Conservation (phyloP, 148 eudicot genomes). For the Pharnaceum exiguum region DNA sequence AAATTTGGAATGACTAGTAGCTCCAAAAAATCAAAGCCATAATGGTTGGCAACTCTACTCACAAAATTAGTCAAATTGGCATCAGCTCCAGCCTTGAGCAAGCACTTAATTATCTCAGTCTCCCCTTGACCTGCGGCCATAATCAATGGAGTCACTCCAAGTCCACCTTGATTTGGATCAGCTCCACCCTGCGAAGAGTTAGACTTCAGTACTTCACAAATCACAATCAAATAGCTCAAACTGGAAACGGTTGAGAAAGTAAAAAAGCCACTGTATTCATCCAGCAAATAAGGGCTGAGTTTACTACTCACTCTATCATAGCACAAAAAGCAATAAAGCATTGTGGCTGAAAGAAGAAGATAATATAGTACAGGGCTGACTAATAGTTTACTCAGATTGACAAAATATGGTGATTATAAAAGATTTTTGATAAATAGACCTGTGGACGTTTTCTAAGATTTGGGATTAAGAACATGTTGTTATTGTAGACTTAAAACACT, state of each 20-base stretch:
- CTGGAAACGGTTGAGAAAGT: background rate
- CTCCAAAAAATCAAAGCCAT: background rate
- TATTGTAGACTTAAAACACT: too few relatives aligned
- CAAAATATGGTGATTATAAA: too few relatives aligned
- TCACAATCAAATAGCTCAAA: background rate
- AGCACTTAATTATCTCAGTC: slow-evolving; percentile 5
- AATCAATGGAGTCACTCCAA: background rate
- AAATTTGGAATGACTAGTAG: too few relatives aligned
- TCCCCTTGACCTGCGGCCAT: slow-evolving; percentile 2
- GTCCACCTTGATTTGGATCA: slow-evolving; percentile 6
- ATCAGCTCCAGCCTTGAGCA: slow-evolving; percentile 18
- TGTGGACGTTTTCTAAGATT: too few relatives aligned
- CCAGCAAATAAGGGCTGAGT: too few relatives aligned
- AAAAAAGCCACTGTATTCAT: background rate
- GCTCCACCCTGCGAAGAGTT: slow-evolving; percentile 6
- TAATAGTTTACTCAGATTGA: too few relatives aligned
- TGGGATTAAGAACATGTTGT: too few relatives aligned
- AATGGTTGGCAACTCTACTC: background rate
- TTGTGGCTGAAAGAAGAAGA: too few relatives aligned
- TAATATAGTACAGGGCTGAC: too few relatives aligned
- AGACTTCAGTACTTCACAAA: background rate
- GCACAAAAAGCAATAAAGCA: too few relatives aligned
- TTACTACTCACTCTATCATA: too few relatives aligned
- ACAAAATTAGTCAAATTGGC: slow-evolving; percentile 9
- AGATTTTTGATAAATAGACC: too few relatives aligned